phyloP scores from a whole-genome alignment of 2,329 filamentous ascomycete genomes.

The Gnomoniopsis sp. region DNA sequence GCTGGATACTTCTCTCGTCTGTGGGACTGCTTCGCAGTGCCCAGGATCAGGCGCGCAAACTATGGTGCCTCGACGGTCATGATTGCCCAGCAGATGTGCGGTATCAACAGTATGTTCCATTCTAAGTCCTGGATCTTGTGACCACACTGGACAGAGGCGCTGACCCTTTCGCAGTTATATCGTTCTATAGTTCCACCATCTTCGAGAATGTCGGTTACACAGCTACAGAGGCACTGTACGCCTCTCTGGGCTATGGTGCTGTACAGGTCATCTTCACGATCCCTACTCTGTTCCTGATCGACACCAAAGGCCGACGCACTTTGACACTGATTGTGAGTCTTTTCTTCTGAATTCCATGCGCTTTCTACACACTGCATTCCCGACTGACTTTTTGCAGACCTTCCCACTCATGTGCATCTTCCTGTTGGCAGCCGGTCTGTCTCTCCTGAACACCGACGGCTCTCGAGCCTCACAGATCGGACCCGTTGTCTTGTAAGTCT shows the following conservation, averaged over 20 bases:
- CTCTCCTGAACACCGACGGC: conserved; percentile 43
- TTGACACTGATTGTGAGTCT: conserved; percentile 23
- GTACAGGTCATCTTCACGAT: conserved; percentile 22
- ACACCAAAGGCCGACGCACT: conserved; percentile 26
- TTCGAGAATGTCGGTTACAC: conserved; percentile 56
- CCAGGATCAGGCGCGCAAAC: conserved; percentile 67
- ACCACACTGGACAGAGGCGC: neutral
- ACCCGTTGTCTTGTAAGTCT: conserved; percentile 44
- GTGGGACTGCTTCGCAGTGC: conserved; percentile 64
- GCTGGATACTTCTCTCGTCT: conserved; percentile 62
- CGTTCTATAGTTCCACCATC: conserved; percentile 69
- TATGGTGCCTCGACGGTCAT: conserved; percentile 77
- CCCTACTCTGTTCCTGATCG: conserved; percentile 28
- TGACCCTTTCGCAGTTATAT: conserved; percentile 46
- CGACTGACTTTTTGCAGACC: conserved; percentile 52
- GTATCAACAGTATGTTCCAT: conserved; percentile 49
- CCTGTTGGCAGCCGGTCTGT: conserved; percentile 39
- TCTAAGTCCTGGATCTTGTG: neutral
- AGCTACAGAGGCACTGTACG: conserved; percentile 54
- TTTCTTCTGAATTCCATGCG: neutral
- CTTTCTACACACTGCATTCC: neutral
- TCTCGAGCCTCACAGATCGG: conserved; percentile 28
- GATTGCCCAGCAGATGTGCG: conserved; percentile 62
- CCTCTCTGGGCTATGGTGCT: conserved; percentile 60
- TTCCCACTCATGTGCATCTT: conserved; percentile 58